Conservation (phyloP, 1,284 basidiomycete genomes). For the Pseudozyma pruni region DNA sequence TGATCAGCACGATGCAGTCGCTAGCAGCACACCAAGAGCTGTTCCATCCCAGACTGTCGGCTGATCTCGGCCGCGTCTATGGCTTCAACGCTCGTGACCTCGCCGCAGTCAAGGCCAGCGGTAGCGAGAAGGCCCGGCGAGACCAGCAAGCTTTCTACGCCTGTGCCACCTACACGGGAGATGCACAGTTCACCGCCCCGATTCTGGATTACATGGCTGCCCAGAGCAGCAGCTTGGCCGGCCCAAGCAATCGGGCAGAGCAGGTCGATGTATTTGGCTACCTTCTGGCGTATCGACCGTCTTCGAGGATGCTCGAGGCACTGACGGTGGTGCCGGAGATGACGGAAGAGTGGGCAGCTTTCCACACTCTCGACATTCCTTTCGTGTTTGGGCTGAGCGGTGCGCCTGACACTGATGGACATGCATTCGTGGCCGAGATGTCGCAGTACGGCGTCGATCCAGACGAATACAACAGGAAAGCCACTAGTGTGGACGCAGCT, state of each 20-base stretch:
- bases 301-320: conserved; percentile 20
- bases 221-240: background rate
- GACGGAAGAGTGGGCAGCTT: conserved; percentile 31
- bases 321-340: conserved; percentile 34
- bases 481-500: too few relatives aligned
- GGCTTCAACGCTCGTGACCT: conserved; percentile 13
- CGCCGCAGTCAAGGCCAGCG: background rate
- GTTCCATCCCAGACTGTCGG: conserved; percentile 19
- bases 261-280: conserved; percentile 32
- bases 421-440: conserved; percentile 10
- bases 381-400: conserved; percentile 46
- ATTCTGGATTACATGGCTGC: conserved; percentile 34
- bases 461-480: conserved; percentile 1
- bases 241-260: background rate
- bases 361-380: conserved; percentile 47
- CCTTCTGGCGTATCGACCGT: conserved; percentile 37
- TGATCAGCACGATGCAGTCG: conserved; percentile 30
- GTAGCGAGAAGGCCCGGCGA: conserved; percentile 13
- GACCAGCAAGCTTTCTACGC: conserved; percentile 32
- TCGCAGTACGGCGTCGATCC: conserved; percentile 33
- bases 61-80: conserved; percentile 31
- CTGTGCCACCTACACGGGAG: conserved; percentile 52
- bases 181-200: conserved; percentile 45
- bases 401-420: background rate
- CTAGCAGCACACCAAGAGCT: conserved; percentile 20